phyloP scores from a whole-genome alignment of 306 rosid genomes.

The Erythrophleum fordii region DNA sequence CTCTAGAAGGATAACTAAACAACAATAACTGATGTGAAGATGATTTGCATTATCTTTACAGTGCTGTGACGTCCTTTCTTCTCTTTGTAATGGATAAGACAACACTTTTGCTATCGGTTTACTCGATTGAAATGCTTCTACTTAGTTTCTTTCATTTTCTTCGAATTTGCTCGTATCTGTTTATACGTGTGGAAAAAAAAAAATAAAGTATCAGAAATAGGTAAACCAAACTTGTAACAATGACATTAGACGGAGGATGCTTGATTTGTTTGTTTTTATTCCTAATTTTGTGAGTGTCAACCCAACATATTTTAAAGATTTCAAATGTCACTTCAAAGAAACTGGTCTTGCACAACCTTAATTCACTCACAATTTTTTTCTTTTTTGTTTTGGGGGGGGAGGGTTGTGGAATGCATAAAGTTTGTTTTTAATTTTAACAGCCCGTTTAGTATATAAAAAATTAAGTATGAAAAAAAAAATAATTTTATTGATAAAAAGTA shows the following conservation, averaged over 20 bases:
- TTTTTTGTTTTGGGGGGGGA: too few species aligned
- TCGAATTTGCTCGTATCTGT: background rate
- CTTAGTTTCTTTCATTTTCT: background rate
- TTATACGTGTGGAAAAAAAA: background rate
- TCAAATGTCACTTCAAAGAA: background rate
- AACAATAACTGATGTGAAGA: background rate
- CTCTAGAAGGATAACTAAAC: background rate
- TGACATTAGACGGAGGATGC: background rate
- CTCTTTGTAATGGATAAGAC: conserved; percentile 1
- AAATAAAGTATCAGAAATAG: background rate
- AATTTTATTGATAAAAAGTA: too few species aligned
- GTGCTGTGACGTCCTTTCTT: background rate
- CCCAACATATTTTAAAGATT: background rate
- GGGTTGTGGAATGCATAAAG: too few species aligned
- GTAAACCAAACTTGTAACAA: background rate
- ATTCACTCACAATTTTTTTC: too few species aligned
- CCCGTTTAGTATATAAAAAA: too few species aligned
- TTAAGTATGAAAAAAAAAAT: too few species aligned
- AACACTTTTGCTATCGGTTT: background rate
- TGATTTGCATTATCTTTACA: background rate
- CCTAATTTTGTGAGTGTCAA: background rate
- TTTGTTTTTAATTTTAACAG: too few species aligned
- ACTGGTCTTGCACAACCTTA: background rate
- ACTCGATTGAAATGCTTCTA: too few species aligned
- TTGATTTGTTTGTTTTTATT: background rate